Conservation (phyloP, 495 filamentous ascomycete species). For the Aspergillus asperescens region DNA sequence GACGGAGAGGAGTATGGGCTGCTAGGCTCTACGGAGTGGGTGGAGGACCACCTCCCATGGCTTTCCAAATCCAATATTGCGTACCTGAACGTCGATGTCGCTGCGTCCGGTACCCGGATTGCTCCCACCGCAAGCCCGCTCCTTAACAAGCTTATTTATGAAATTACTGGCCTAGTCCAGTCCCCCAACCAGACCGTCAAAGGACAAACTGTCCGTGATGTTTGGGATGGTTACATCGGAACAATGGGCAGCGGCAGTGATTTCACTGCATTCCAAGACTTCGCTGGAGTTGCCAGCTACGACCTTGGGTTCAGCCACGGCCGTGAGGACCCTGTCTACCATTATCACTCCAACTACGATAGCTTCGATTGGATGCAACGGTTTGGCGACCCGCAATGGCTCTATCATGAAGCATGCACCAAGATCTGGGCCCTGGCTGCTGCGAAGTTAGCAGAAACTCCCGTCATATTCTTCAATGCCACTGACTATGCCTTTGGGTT, state of each 20-base stretch:
- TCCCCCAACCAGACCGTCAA: constrained; percentile 69
- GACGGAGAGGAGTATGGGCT: constrained; percentile 71
- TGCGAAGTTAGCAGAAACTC: constrained; percentile 43
- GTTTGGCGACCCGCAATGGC: constrained; percentile 58
- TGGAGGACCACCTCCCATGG: constrained; percentile 82
- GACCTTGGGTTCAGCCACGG: constrained; percentile 53
- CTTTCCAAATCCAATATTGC: constrained; percentile 66
- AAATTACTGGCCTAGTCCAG: constrained; percentile 61
- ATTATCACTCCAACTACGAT: constrained; percentile 77
- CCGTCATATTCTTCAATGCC: constrained; percentile 44
- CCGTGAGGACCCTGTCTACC: constrained; percentile 54
- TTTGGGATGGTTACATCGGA: constrained; percentile 54
- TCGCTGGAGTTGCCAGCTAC: constrained; percentile 60
- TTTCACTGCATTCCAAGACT: constrained; percentile 71
- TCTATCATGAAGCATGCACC: constrained; percentile 56
- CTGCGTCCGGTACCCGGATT: constrained; percentile 48
- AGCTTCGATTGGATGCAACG: constrained; percentile 70
- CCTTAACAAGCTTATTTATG: constrained; percentile 68
- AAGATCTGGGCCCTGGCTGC: constrained; percentile 52
- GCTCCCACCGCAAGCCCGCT: constrained; percentile 58
- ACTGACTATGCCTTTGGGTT: constrained; percentile 44
- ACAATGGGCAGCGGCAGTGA: constrained; percentile 69
- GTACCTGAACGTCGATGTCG: constrained; percentile 69
- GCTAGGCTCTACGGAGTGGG: constrained; percentile 70
- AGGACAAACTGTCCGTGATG: constrained; percentile 62